Conservation (phyloP, 768 basidiomycete species). For the Leccinum sublutescens region DNA sequence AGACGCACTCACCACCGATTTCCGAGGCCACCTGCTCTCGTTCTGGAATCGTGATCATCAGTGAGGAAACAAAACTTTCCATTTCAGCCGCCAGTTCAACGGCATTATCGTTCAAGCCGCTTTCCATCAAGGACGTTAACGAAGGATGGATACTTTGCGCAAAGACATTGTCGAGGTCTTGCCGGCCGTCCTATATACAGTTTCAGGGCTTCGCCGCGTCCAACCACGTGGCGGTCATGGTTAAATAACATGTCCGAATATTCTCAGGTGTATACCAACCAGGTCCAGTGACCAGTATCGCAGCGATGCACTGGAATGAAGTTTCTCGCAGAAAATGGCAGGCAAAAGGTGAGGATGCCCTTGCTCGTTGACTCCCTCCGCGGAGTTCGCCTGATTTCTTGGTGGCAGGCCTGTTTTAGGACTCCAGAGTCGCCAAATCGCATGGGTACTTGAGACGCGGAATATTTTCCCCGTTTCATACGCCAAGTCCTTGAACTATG, state of each 20-base stretch:
- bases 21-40: constrained; percentile 47
- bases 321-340: too few species aligned
- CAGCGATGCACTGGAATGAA: too few species aligned
- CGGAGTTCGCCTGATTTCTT: too few species aligned
- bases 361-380: too few species aligned
- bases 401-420: too few species aligned
- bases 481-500: not conserved
- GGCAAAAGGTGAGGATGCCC: too few species aligned
- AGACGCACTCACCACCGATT: constrained; percentile 39
- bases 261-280: not conserved
- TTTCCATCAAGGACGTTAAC: constrained; percentile 16
- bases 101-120: constrained; percentile 6
- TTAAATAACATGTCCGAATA: not conserved
- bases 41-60: constrained; percentile 33
- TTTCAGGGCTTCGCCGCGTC: constrained; percentile 9
- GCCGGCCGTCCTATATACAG: not conserved
- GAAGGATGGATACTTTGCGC: not conserved
- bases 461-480: too few species aligned
- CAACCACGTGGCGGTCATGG: too few species aligned
- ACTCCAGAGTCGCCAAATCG: too few species aligned
- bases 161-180: constrained; percentile 12
- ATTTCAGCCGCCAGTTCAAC: constrained; percentile 20
- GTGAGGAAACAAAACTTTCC: constrained; percentile 27
- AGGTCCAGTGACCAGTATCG: too few species aligned
- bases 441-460: too few species aligned